A percentile compares a stretch with the other conserved stretches of the same genome.
Conservation (phyloP, 1,284 basidiomycete genomes). For the Trichosporon asahii region DNA sequence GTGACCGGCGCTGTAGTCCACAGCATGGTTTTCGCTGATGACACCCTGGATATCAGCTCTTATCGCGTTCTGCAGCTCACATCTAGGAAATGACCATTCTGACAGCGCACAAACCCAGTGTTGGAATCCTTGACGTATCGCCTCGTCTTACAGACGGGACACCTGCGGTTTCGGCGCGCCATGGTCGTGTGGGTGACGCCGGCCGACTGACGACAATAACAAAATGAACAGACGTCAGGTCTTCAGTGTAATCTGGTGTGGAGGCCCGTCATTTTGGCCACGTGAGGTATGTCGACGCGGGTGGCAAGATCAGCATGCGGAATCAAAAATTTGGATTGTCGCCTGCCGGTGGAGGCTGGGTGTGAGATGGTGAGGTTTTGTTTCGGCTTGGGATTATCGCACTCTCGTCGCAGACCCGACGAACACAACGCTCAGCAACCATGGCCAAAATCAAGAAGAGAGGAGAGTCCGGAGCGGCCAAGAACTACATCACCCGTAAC, state of each 20-base stretch:
- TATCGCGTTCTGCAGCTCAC: constrained; percentile 24
- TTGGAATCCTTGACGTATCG: constrained; percentile 4
- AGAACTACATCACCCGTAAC: constrained; percentile 90
- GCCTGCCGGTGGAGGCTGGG: background rate
- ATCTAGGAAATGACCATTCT: constrained; percentile 50
- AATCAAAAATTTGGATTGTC: constrained; percentile 23
- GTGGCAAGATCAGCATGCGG: constrained; percentile 8
- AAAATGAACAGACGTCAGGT: background rate
- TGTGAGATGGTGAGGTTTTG: background rate
- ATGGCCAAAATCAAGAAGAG: constrained; percentile 90
- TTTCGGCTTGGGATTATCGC: background rate
- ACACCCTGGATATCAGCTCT: constrained; percentile 34
- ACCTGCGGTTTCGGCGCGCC: constrained; percentile 32
- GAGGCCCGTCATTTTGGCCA: constrained; percentile 17
- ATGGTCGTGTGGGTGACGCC: constrained; percentile 22
- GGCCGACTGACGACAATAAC: background rate
- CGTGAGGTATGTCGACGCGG: constrained; percentile 14
- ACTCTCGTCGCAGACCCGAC: constrained; percentile 6
- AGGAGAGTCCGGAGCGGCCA: constrained; percentile 89
- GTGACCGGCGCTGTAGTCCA: constrained; percentile 33
- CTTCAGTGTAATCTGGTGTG: constrained; percentile 9
- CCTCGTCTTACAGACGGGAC: constrained; percentile 35
- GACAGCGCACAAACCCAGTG: constrained; percentile 46
- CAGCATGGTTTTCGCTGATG: constrained; percentile 41
- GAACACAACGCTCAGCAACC: background rate